These are phyloP conservation scores for Fusarium xyrophilum DNA, from an alignment of 2,329 filamentous ascomycete species.

Conservation along the genomic window DNA sequence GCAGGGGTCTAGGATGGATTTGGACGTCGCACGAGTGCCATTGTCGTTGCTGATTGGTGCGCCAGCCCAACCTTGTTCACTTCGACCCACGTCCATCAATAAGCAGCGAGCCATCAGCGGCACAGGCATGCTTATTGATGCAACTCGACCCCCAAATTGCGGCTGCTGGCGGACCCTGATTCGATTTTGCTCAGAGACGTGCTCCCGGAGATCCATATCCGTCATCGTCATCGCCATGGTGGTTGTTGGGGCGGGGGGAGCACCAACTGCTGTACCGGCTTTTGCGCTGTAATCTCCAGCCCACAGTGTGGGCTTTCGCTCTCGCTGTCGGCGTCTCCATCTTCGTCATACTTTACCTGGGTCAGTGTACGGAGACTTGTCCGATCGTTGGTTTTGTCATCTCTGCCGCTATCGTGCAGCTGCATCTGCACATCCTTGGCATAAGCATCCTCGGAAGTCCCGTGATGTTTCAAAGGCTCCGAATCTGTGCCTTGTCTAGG, in stretches of 20 bases:
- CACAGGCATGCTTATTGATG: slow-evolving; percentile 33
- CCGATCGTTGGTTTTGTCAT: slow-evolving; percentile 15
- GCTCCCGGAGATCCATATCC: slow-evolving; percentile 35
- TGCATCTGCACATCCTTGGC: slow-evolving; percentile 2
- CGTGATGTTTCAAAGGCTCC: slow-evolving; percentile 7
- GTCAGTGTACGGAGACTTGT: slow-evolving; percentile 18
- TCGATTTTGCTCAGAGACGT: slow-evolving; percentile 21
- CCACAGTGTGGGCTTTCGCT: neutral
- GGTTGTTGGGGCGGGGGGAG: slow-evolving; percentile 28
- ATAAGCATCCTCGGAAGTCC: slow-evolving; percentile 10
- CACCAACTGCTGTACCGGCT: slow-evolving; percentile 9
- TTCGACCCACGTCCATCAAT: slow-evolving; percentile 33
- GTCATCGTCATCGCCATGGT: slow-evolving; percentile 24
- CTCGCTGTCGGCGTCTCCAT: neutral
- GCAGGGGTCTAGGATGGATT: slow-evolving; percentile 27
- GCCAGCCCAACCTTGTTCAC: slow-evolving; percentile 31
- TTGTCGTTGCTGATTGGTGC: slow-evolving; percentile 35
- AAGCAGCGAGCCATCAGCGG: slow-evolving; percentile 29
- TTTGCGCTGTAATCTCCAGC: slow-evolving; percentile 24
- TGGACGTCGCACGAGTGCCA: slow-evolving; percentile 33
- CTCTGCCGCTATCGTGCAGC: neutral
- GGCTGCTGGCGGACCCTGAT: slow-evolving; percentile 37
- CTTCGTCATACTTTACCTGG: slow-evolving; percentile 7
- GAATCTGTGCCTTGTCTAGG: neutral
- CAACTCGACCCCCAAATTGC: slow-evolving; percentile 33